phyloP scores from a whole-genome alignment of 495 filamentous ascomycete genomes.

The Xylaria flabelliformis region DNA sequence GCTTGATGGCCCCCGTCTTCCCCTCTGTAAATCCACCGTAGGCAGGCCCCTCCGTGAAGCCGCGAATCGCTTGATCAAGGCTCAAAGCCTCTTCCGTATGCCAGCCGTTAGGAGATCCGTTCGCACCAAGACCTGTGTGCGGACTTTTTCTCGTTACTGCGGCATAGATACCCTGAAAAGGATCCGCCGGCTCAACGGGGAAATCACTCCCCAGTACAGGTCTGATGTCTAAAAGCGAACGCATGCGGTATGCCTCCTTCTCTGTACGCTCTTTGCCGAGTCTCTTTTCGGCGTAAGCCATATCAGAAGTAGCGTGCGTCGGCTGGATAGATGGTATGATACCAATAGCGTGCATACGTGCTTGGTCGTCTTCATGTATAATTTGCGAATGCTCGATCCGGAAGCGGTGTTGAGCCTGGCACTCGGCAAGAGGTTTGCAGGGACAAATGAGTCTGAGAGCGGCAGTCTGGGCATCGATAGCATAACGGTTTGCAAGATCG shows the following conservation, averaged over 20 bases:
- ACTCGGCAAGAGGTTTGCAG: constrained; percentile 41
- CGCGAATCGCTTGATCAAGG: constrained; percentile 58
- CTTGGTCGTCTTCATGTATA: constrained; percentile 65
- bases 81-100: constrained; percentile 58
- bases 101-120: constrained; percentile 57
- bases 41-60: constrained; percentile 58
- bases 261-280: constrained; percentile 57
- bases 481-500: constrained; percentile 65
- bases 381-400: constrained; percentile 72
- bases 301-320: constrained; percentile 70
- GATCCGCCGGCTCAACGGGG: constrained; percentile 67
- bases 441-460: constrained; percentile 56
- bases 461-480: constrained; percentile 59
- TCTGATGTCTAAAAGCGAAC: constrained; percentile 50
- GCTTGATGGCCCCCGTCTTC: constrained; percentile 57
- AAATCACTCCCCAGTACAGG: constrained; percentile 68
- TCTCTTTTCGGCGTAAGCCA: constrained; percentile 61
- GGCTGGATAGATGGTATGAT: constrained; percentile 72
- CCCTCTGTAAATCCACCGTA: constrained; percentile 59
- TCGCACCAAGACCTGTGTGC: constrained; percentile 53
- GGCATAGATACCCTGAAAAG: constrained; percentile 67
- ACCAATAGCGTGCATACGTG: constrained; percentile 56
- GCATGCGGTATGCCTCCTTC: constrained; percentile 65
- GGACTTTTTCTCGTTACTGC: constrained; percentile 62
- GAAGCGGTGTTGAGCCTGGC: constrained; percentile 58